These are phyloP conservation scores for Sarocladiaceae sp. DNA, from an alignment of 2,329 filamentous ascomycete species.

Conservation along the genomic window DNA sequence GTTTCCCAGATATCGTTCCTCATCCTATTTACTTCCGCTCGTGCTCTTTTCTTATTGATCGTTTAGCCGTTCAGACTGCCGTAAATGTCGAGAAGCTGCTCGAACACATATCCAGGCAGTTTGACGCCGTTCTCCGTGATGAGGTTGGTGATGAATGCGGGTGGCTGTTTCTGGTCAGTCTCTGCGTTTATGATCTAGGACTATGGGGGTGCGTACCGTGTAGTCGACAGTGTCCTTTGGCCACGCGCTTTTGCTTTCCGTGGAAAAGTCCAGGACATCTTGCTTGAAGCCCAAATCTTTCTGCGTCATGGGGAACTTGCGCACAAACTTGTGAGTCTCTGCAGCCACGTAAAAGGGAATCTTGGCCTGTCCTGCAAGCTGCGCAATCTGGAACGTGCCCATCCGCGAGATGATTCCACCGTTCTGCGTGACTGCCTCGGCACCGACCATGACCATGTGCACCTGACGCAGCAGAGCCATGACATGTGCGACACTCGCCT, in stretches of 20 bases:
- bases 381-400: slow-evolving; percentile 79
- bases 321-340: slow-evolving; percentile 95
- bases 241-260: slow-evolving; percentile 38
- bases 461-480: slow-evolving; percentile 53
- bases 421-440: slow-evolving; percentile 88
- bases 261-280: slow-evolving; percentile 66
- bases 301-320: slow-evolving; percentile 77
- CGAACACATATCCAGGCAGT: slow-evolving; percentile 62
- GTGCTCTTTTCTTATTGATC: too few relatives aligned
- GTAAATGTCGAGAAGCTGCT: slow-evolving; percentile 62
- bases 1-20: too few relatives aligned
- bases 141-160: slow-evolving; percentile 62
- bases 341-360: slow-evolving; percentile 86
- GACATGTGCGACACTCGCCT: slow-evolving; percentile 68
- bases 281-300: slow-evolving; percentile 75
- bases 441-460: slow-evolving; percentile 59
- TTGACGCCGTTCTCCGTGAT: slow-evolving; percentile 72
- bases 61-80: slow-evolving; percentile 34
- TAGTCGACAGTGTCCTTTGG: slow-evolving; percentile 60
- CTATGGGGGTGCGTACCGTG: slow-evolving; percentile 42
- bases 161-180: slow-evolving; percentile 39
- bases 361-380: slow-evolving; percentile 62
- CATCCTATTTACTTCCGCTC: too few relatives aligned
- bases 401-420: slow-evolving; percentile 87
- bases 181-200: neutral